These are phyloP conservation scores for Paecilomyces formosus DNA, from an alignment of 2,329 filamentous ascomycete genomes.

Conservation along the genomic window DNA sequence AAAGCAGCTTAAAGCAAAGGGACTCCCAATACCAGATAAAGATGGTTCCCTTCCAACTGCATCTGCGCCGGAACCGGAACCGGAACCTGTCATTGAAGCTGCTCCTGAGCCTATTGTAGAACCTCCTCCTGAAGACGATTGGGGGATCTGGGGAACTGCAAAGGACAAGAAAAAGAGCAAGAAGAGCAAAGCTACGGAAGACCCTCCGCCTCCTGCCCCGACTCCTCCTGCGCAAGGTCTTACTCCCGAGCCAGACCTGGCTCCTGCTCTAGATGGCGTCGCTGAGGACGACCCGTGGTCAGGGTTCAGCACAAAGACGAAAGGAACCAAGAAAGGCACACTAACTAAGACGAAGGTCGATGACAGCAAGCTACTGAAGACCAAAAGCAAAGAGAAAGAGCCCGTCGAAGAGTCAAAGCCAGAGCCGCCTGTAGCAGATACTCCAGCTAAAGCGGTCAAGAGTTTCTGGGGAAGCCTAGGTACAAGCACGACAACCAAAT, in stretches of 20 bases:
- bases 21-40: not conserved
- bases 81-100: constrained; percentile 23
- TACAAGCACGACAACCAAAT: constrained; percentile 30
- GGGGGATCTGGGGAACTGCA: constrained; percentile 27
- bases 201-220: constrained; percentile 41
- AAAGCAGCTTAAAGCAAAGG: constrained; percentile 19
- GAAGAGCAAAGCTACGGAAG: constrained; percentile 37
- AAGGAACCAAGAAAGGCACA: constrained; percentile 34
- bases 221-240: constrained; percentile 40
- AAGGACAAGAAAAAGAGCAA: constrained; percentile 44
- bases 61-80: constrained; percentile 14
- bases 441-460: constrained; percentile 27
- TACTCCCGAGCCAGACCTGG: constrained; percentile 28
- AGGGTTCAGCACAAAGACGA: constrained; percentile 27
- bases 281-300: constrained; percentile 33
- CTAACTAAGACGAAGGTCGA: constrained; percentile 18
- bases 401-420: constrained; percentile 22
- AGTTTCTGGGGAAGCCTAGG: constrained; percentile 40
- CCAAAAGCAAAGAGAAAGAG: constrained; percentile 16
- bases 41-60: constrained; percentile 7
- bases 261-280: constrained; percentile 15
- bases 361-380: constrained; percentile 21
- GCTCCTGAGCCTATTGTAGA: constrained; percentile 15
- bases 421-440: constrained; percentile 27
- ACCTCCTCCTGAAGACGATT: constrained; percentile 10